These are phyloP conservation scores for Funneliformis geosporum DNA, from an alignment of 192 early-diverging fungal genomes.

Conservation along the genomic window DNA sequence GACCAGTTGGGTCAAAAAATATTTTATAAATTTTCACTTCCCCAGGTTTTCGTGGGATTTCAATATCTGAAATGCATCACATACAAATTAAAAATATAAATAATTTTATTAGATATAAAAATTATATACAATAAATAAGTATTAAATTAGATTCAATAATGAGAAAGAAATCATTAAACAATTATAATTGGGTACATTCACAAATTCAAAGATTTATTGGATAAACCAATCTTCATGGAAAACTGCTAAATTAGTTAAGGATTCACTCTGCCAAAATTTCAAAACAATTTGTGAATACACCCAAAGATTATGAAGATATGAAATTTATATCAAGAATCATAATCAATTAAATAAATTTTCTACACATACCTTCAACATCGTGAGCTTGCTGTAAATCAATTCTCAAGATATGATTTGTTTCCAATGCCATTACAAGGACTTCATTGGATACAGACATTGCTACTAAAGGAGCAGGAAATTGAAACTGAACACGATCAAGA, in stretches of 20 bases:
- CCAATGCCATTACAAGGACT: conserved; percentile 71
- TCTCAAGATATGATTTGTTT: conserved; percentile 72
- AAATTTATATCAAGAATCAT: no score
- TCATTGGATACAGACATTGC: conserved; percentile 83
- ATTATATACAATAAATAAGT: no score
- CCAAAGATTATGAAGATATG: no score
- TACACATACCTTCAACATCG: conserved; percentile 66
- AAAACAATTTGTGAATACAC: no score
- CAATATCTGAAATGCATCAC: conserved; percentile 61
- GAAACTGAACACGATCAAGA: conserved; percentile 88
- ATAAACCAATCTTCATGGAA: no score
- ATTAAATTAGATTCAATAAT: no score
- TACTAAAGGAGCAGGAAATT: conserved; percentile 73
- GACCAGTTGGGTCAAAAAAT: conserved; percentile 87
- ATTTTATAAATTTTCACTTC: conserved; percentile 67
- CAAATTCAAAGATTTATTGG: no score
- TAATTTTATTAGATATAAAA: no score
- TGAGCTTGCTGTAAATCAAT: conserved; percentile 88
- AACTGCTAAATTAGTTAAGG: no score
- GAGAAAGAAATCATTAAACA: no score
- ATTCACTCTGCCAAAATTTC: no score
- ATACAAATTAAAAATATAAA: background rate
- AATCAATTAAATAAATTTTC: background rate
- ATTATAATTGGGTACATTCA: no score
- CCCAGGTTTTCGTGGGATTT: conserved; percentile 61